Evolutionary conservation across 805 yeast species (phyloP).

Genomic region (Candida piceae): DNA sequence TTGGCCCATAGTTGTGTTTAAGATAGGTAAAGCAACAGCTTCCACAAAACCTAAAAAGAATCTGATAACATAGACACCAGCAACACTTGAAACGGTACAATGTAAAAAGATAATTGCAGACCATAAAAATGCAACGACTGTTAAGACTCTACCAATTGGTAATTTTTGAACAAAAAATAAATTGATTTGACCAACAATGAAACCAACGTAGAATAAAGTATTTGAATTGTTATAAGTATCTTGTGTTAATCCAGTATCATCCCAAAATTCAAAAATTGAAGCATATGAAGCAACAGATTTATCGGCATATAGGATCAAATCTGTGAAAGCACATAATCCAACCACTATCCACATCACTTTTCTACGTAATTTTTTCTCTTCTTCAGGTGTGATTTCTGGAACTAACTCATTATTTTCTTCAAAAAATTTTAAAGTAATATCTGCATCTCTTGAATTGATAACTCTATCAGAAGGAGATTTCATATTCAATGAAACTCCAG

Average conservation of each 20-base stretch:
- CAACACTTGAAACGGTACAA: slow-evolving; percentile 39
- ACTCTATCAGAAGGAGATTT: not conserved
- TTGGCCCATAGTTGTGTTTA: slow-evolving; percentile 45
- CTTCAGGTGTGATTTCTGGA: slow-evolving; percentile 9
- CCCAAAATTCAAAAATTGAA: slow-evolving; percentile 36
- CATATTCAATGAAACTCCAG: too few relatives aligned
- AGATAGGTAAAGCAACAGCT: slow-evolving; percentile 37
- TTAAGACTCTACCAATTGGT: slow-evolving; percentile 36
- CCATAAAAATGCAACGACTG: slow-evolving; percentile 36
- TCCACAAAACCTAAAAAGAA: slow-evolving; percentile 50
- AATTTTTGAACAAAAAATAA: slow-evolving; percentile 39
- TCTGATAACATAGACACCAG: slow-evolving; percentile 43
- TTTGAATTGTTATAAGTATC: slow-evolving; percentile 39
- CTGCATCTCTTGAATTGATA: slow-evolving; percentile 16
- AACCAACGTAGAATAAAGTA: slow-evolving; percentile 45
- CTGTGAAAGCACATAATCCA: slow-evolving; percentile 12
- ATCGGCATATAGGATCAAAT: slow-evolving; percentile 28
- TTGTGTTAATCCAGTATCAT: slow-evolving; percentile 38
- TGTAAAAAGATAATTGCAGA: slow-evolving; percentile 37
- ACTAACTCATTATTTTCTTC: slow-evolving; percentile 10
- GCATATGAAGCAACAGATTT: slow-evolving; percentile 35
- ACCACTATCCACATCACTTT: slow-evolving; percentile 16
- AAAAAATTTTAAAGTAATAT: slow-evolving; percentile 18
- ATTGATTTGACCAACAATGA: slow-evolving; percentile 39
- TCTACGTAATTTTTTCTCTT: slow-evolving; percentile 6